phyloP scores from a whole-genome alignment of 305 asterid genomes.

The Solanum hybrid region DNA sequence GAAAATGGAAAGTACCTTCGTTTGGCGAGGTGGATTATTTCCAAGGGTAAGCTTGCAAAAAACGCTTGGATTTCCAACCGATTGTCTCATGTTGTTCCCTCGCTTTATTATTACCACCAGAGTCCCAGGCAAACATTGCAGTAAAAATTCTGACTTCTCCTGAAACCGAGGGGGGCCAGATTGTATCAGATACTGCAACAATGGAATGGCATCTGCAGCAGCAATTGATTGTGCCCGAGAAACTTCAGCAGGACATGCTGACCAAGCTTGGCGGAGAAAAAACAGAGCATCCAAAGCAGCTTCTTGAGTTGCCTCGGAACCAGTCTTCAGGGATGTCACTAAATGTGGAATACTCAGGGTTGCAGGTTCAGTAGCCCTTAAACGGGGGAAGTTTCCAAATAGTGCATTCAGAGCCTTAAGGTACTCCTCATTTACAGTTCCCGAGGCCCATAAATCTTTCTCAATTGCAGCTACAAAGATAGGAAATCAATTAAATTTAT shows the following conservation, averaged over 20 bases:
- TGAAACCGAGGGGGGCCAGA: slow-evolving; percentile 99
- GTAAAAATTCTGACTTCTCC: slow-evolving; percentile 90
- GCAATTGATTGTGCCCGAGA: slow-evolving; percentile 97
- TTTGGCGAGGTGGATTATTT: slow-evolving; percentile 74
- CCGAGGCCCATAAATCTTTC: slow-evolving; percentile 91
- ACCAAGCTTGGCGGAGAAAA: slow-evolving; percentile 98
- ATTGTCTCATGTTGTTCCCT: slow-evolving; percentile 94
- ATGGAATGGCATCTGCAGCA: slow-evolving; percentile 96
- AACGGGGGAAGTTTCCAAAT: slow-evolving; percentile 91
- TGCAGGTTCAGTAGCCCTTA: slow-evolving; percentile 98
- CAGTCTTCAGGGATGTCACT: slow-evolving; percentile 93
- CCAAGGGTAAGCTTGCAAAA: slow-evolving; percentile 97
- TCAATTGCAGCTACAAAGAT: slow-evolving; percentile 64
- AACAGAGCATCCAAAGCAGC: slow-evolving; percentile 95
- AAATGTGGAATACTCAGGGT: slow-evolving; percentile 95
- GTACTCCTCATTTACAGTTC: slow-evolving; percentile 88
- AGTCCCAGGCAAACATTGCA: slow-evolving; percentile 97
- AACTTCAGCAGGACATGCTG: slow-evolving; percentile 98
- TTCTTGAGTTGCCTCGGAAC: slow-evolving; percentile 97
- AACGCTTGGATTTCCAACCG: slow-evolving; percentile 94
- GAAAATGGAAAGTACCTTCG: slow-evolving; percentile 39
- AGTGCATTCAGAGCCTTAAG: slow-evolving; percentile 88
- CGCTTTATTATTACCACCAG: slow-evolving; percentile 80
- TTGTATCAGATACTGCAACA: slow-evolving; percentile 90
- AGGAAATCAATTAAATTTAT: slow-evolving; percentile 3